Evolutionary conservation across 1,284 basidiomycete genomes (phyloP).

Genomic region (Hymenochaete sp.): DNA sequence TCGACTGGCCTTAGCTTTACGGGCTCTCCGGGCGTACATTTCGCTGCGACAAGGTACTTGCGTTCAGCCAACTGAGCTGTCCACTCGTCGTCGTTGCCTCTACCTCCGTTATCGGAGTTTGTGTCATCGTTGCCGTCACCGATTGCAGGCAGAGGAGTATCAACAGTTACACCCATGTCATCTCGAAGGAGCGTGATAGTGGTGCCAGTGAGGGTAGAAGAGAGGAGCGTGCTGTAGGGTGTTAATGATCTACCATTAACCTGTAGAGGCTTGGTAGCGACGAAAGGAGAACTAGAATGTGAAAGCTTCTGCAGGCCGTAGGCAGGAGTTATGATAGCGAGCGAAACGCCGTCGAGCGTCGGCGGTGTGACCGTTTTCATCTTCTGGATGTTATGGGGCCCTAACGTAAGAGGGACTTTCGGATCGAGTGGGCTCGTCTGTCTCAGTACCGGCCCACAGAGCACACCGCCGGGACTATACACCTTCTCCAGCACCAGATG

Average conservation of each 20-base stretch:
- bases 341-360: too few species aligned
- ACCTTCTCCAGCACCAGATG: not conserved
- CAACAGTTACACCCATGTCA: not conserved
- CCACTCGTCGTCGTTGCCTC: too few species aligned
- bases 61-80: too few species aligned
- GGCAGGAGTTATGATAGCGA: not conserved
- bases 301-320: not conserved
- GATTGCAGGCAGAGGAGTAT: not conserved
- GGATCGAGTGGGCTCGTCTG: too few species aligned
- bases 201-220: conserved; percentile 2
- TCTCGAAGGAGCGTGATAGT: not conserved
- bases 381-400: too few species aligned
- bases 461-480: too few species aligned
- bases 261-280: not conserved
- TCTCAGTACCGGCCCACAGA: too few species aligned
- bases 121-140: too few species aligned
- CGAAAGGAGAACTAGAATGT: not conserved
- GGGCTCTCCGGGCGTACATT: not conserved
- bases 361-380: too few species aligned
- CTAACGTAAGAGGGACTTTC: too few species aligned
- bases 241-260: not conserved
- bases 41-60: too few species aligned
- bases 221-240: not conserved
- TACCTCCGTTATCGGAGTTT: too few species aligned
- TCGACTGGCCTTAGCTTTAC: conserved; percentile 3